A percentile compares a stretch with the other conserved stretches of the same genome.
These are phyloP conservation scores for Candida pini DNA, from an alignment of 805 yeast species.

Conservation along the genomic window DNA sequence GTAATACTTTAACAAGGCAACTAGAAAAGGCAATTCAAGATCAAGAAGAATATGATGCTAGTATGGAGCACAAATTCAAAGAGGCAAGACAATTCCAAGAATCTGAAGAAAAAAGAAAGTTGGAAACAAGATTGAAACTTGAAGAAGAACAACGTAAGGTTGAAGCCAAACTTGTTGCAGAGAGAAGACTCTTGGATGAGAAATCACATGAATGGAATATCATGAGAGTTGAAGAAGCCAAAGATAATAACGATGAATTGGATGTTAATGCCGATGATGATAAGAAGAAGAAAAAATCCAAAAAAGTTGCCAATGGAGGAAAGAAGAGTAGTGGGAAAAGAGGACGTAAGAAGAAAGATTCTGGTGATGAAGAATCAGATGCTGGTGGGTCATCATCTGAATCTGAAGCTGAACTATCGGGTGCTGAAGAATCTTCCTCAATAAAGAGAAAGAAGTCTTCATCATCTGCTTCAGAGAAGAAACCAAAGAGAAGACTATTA, in stretches of 20 bases:
- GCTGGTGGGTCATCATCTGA: constrained; percentile 8
- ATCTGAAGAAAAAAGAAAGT: constrained; percentile 40
- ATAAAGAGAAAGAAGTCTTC: background rate
- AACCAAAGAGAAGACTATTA: constrained; percentile 9
- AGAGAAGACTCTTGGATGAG: constrained; percentile 46
- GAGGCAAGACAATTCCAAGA: constrained; percentile 67
- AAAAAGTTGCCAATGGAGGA: constrained; percentile 23
- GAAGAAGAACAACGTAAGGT: constrained; percentile 41
- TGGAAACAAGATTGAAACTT: constrained; percentile 38
- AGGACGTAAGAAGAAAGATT: constrained; percentile 26
- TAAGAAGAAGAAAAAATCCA: constrained; percentile 25
- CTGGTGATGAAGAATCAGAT: constrained; percentile 38
- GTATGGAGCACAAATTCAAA: constrained; percentile 53
- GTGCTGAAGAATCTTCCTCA: background rate
- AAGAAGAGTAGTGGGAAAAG: constrained; percentile 11
- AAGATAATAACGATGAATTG: constrained; percentile 29
- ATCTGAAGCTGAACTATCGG: constrained; percentile 9
- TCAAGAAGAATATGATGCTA: constrained; percentile 61
- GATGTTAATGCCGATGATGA: constrained; percentile 30
- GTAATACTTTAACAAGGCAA: constrained; percentile 69
- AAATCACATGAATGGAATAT: constrained; percentile 53
- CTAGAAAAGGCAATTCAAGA: constrained; percentile 65
- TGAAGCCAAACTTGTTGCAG: constrained; percentile 37
- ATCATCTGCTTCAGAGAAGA: constrained; percentile 8
- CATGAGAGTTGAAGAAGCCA: constrained; percentile 29